Percentiles rank a stretch among this genome's conserved stretches.
phyloP scores from a whole-genome alignment of 2,329 filamentous ascomycete species.

The Beauveria varroae region DNA sequence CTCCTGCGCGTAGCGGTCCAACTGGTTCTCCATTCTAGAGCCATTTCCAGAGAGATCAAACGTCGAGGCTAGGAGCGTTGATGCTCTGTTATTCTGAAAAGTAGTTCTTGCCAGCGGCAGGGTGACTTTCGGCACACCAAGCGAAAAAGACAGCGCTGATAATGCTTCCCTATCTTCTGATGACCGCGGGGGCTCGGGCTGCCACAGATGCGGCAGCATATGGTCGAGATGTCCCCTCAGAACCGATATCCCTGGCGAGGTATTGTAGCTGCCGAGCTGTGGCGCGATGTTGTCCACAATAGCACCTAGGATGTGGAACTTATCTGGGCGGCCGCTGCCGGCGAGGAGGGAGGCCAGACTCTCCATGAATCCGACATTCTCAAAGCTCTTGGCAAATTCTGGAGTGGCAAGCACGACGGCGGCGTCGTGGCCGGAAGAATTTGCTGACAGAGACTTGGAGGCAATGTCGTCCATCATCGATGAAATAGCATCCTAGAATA shows the following conservation, averaged over 20 bases:
- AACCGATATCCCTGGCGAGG: constrained; percentile 42
- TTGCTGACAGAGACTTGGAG: constrained; percentile 20
- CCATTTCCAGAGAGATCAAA: constrained; percentile 19
- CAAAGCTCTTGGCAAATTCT: constrained; percentile 39
- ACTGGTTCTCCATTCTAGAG: constrained; percentile 19
- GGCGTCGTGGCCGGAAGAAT: constrained; percentile 28
- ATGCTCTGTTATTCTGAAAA: constrained; percentile 60
- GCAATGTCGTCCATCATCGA: constrained; percentile 17
- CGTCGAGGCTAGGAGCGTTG: constrained; percentile 43
- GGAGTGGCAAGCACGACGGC: constrained; percentile 44
- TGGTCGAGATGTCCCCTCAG: constrained; percentile 33
- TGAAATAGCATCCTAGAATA: constrained; percentile 14
- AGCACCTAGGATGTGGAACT: constrained; percentile 43
- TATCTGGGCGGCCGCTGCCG: constrained; percentile 29
- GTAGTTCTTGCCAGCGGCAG: constrained; percentile 71
- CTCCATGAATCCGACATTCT: constrained; percentile 34
- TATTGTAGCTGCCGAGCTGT: constrained; percentile 21
- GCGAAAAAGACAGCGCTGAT: constrained; percentile 34
- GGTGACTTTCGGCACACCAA: constrained; percentile 34
- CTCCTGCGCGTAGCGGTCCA: constrained; percentile 33
- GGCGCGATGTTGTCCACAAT: constrained; percentile 49
- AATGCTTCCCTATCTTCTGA: constrained; percentile 27
- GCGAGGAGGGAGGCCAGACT: constrained; percentile 39
- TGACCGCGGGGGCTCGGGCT: constrained; percentile 18
- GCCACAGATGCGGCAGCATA: constrained; percentile 42